phyloP scores from a whole-genome alignment of 2,329 filamentous ascomycete genomes.

The Alternaria gansuensis region DNA sequence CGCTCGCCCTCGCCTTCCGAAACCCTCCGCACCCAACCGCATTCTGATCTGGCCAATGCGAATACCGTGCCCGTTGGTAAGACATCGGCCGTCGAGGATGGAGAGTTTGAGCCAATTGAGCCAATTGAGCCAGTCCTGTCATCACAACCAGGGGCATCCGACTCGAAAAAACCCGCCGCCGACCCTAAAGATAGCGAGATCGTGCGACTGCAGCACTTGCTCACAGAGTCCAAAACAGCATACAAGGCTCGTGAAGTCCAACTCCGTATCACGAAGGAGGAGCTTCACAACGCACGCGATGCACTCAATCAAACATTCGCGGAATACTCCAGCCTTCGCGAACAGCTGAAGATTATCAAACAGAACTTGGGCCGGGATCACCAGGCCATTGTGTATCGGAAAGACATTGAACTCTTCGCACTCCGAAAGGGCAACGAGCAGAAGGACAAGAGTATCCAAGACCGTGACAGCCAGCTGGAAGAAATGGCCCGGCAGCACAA shows the following conservation, averaged over 20 bases:
- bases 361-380: slow-evolving; percentile 44
- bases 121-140: slow-evolving; percentile 8
- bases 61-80: slow-evolving; percentile 19
- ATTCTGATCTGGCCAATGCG: slow-evolving; percentile 30
- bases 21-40: slow-evolving; percentile 37
- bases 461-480: slow-evolving; percentile 41
- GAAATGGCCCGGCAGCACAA: slow-evolving; percentile 40
- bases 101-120: slow-evolving; percentile 10
- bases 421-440: slow-evolving; percentile 49
- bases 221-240: slow-evolving; percentile 41
- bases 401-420: slow-evolving; percentile 51
- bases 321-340: slow-evolving; percentile 41
- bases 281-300: slow-evolving; percentile 43
- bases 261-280: slow-evolving; percentile 33
- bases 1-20: slow-evolving; percentile 34
- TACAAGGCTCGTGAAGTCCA: slow-evolving; percentile 41
- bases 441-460: slow-evolving; percentile 46
- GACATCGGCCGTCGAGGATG: slow-evolving; percentile 19
- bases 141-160: slow-evolving; percentile 16
- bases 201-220: slow-evolving; percentile 38
- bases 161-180: slow-evolving; percentile 15
- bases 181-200: slow-evolving; percentile 42
- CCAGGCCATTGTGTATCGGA: slow-evolving; percentile 47
- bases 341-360: slow-evolving; percentile 46
- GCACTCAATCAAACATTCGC: slow-evolving; percentile 43